phyloP scores from a whole-genome alignment of 1,284 basidiomycete species.

The Moniliella sp. region DNA sequence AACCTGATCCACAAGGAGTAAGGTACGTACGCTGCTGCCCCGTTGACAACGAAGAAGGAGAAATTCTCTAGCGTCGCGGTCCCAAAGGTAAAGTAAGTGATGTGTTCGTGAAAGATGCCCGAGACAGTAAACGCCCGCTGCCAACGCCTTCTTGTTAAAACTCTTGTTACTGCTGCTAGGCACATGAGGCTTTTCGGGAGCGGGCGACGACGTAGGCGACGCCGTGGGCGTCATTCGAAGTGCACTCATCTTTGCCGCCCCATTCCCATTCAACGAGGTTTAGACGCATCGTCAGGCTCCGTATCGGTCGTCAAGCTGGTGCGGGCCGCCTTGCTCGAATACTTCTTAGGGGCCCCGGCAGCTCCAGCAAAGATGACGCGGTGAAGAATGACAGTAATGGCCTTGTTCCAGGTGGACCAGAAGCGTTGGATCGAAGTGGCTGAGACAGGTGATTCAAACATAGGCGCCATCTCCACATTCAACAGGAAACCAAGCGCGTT shows the following conservation, averaged over 20 bases:
- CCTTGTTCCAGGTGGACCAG: slow-evolving; percentile 33
- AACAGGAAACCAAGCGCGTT: slow-evolving; percentile 19
- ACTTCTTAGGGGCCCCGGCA: slow-evolving; percentile 3
- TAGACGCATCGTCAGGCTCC: not conserved
- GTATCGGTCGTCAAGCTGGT: not conserved
- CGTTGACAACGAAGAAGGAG: slow-evolving; percentile 28
- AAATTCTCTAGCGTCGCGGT: slow-evolving; percentile 27
- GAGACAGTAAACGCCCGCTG: slow-evolving; percentile 18
- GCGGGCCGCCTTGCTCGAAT: not conserved
- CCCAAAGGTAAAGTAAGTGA: slow-evolving; percentile 19
- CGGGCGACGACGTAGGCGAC: not conserved
- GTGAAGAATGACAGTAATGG: slow-evolving; percentile 28
- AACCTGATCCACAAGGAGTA: not conserved
- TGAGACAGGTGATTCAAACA: slow-evolving; percentile 9
- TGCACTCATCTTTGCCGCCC: not conserved
- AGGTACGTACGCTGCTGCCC: slow-evolving; percentile 9
- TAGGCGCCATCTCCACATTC: slow-evolving; percentile 27
- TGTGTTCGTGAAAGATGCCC: slow-evolving; percentile 22
- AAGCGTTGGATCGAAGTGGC: not conserved
- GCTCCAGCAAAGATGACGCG: slow-evolving; percentile 24
- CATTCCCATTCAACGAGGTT: no score
- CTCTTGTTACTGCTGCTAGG: slow-evolving; percentile 5
- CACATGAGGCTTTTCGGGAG: not conserved
- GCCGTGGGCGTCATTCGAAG: not conserved
- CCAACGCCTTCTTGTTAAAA: slow-evolving; percentile 20